A percentile compares a stretch with the other conserved stretches of the same genome.
phyloP scores from a whole-genome alignment of 257 asterid genomes.

The Ophiorrhiza pumila region DNA sequence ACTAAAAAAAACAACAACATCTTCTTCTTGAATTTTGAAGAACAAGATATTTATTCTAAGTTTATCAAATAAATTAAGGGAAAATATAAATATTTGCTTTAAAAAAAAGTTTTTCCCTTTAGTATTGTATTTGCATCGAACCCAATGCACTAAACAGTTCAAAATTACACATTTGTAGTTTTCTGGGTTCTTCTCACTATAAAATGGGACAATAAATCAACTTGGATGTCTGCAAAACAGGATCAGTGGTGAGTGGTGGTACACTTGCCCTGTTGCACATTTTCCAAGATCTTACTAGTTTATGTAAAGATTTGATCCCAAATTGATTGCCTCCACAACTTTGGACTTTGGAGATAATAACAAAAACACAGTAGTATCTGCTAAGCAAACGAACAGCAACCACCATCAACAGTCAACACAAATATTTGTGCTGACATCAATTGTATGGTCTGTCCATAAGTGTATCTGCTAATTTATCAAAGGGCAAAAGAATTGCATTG shows the following conservation, averaged over 20 bases:
- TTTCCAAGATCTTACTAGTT: not conserved
- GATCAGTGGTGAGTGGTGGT: not conserved
- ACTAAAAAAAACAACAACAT: not conserved
- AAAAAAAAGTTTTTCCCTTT: not conserved
- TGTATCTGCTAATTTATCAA: not conserved
- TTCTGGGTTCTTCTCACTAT: no score
- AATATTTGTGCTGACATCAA: not conserved
- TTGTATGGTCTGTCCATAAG: not conserved
- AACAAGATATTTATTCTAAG: no score
- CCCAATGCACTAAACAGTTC: not conserved
- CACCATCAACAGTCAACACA: not conserved
- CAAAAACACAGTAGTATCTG: no score
- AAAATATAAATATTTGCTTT: no score
- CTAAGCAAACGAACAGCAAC: no score
- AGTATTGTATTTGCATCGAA: not conserved
- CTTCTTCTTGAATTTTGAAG: no score
- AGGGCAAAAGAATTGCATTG: not conserved
- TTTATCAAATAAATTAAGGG: no score
- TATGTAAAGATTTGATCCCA: not conserved
- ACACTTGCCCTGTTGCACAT: not conserved
- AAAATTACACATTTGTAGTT: no score
- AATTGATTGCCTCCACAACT: not conserved
- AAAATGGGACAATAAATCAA: not conserved
- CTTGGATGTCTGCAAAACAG: not conserved
- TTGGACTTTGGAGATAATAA: not conserved